Conservation (phyloP, 495 filamentous ascomycete genomes). For the Oleoguttula mirabilis region DNA sequence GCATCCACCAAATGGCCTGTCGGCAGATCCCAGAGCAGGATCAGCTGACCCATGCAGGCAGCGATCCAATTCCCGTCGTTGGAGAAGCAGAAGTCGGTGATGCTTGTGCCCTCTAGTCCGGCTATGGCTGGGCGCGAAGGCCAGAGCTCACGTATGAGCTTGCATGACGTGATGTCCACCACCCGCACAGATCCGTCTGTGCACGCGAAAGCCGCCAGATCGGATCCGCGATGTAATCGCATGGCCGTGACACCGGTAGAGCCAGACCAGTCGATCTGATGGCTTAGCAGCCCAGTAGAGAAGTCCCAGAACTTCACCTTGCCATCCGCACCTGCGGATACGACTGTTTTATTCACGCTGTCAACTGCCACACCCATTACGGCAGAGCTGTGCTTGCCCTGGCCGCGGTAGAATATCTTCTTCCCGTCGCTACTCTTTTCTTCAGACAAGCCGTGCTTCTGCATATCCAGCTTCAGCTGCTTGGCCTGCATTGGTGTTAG, state of each 20-base stretch:
- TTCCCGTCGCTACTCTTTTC: slow-evolving; percentile 27
- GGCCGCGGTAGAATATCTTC: slow-evolving; percentile 31
- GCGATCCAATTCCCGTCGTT: slow-evolving; percentile 90
- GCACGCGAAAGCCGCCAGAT: slow-evolving; percentile 80
- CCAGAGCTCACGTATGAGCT: slow-evolving; percentile 85
- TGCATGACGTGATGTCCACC: slow-evolving; percentile 81
- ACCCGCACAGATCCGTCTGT: slow-evolving; percentile 80
- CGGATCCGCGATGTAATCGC: slow-evolving; percentile 64
- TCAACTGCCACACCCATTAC: slow-evolving; percentile 81
- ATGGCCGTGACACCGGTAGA: slow-evolving; percentile 67
- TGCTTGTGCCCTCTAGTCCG: slow-evolving; percentile 1
- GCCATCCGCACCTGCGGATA: slow-evolving; percentile 84
- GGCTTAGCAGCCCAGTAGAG: slow-evolving; percentile 56
- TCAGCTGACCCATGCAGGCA: slow-evolving; percentile 41
- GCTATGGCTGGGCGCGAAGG: slow-evolving; percentile 35
- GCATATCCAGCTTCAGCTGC: slow-evolving; percentile 40
- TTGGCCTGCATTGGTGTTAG: slow-evolving; percentile 52
- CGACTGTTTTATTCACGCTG: slow-evolving; percentile 65
- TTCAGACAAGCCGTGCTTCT: slow-evolving; percentile 32
- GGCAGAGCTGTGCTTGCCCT: slow-evolving; percentile 61
- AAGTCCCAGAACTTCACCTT: slow-evolving; percentile 98
- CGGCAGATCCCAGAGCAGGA: slow-evolving; percentile 91
- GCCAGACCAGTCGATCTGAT: slow-evolving; percentile 75
- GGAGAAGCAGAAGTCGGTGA: slow-evolving; percentile 54
- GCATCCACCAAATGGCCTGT: slow-evolving; percentile 91